Conservation (phyloP, 2,329 filamentous ascomycete species). For the Cladosporium sp. region DNA sequence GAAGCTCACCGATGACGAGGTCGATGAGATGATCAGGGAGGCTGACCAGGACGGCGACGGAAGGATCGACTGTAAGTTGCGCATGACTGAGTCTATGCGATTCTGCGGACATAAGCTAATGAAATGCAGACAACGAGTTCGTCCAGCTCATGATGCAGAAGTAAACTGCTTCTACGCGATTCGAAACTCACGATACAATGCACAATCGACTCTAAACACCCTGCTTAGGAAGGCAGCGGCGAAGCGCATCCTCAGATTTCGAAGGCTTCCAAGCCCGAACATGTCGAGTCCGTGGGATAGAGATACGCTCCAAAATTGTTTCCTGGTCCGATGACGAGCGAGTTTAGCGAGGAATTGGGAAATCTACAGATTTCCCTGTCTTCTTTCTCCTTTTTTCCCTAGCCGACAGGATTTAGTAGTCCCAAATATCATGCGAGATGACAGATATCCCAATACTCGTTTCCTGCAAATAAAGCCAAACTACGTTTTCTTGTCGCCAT, state of each 20-base stretch:
- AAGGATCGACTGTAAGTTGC: slow-evolving; percentile 57
- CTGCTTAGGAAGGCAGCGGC: not conserved
- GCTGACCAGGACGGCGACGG: slow-evolving; percentile 63
- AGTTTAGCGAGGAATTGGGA: not conserved
- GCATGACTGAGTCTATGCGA: not conserved
- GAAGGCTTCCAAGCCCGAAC: not conserved
- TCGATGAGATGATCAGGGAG: slow-evolving; percentile 63
- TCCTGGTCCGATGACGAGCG: not conserved
- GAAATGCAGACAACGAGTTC: slow-evolving; percentile 49
- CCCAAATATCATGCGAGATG: slow-evolving; percentile 10
- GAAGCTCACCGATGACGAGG: slow-evolving; percentile 60
- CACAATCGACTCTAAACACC: not conserved
- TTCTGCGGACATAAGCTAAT: slow-evolving; percentile 13
- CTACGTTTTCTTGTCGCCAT: too few species aligned
- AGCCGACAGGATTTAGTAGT: not conserved
- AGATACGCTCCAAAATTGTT: not conserved
- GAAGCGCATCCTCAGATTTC: not conserved
- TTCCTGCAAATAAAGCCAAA: too few species aligned
- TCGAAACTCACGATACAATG: not conserved
- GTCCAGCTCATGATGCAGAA: slow-evolving; percentile 56
- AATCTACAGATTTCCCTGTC: not conserved
- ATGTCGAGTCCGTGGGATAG: not conserved
- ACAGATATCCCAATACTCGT: not conserved
- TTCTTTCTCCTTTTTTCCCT: not conserved
- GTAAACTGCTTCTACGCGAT: slow-evolving; percentile 21